These are phyloP conservation scores for Lolium perenne DNA, from an alignment of 176 grass and related monocot species.

Conservation along the genomic window DNA sequence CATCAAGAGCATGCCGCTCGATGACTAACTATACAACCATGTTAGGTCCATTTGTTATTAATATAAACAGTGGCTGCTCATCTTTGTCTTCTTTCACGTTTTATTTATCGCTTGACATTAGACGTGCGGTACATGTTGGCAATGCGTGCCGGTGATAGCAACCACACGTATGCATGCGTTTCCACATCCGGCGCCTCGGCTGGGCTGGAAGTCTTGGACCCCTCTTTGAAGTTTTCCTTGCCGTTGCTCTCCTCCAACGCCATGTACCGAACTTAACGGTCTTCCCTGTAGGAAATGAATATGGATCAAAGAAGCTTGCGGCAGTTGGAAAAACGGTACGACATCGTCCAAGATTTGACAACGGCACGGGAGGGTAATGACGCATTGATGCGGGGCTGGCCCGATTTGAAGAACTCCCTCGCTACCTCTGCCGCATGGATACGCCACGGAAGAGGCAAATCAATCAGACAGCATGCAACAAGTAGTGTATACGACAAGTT, in stretches of 20 bases:
- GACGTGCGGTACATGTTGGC: slow-evolving; percentile 4
- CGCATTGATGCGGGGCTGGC: background rate
- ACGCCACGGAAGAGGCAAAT: slow-evolving; percentile 25
- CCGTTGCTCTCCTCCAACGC: slow-evolving; percentile 14
- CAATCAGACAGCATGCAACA: background rate
- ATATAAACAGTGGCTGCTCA: background rate
- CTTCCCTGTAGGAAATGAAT: background rate
- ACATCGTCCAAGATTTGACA: slow-evolving; percentile 22
- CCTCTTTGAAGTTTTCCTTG: background rate
- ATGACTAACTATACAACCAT: too few species aligned
- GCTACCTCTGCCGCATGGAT: background rate
- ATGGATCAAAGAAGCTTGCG: background rate
- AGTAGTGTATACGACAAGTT: background rate
- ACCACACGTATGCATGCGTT: background rate
- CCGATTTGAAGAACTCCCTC: background rate
- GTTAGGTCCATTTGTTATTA: background rate
- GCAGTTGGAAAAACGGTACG: background rate
- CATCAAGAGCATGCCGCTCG: too few species aligned
- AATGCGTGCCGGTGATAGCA: background rate
- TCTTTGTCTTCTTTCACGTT: slow-evolving; percentile 1
- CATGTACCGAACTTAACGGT: slow-evolving; percentile 51
- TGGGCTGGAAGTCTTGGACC: slow-evolving; percentile 32
- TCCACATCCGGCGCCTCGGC: slow-evolving; percentile 10
- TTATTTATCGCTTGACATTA: background rate
- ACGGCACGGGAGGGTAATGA: slow-evolving; percentile 26